A percentile compares a stretch with the other conserved stretches of the same genome.
Evolutionary conservation across 139 green algal genomes (phyloP).

Genomic region (Micractinium sp.): DNA sequence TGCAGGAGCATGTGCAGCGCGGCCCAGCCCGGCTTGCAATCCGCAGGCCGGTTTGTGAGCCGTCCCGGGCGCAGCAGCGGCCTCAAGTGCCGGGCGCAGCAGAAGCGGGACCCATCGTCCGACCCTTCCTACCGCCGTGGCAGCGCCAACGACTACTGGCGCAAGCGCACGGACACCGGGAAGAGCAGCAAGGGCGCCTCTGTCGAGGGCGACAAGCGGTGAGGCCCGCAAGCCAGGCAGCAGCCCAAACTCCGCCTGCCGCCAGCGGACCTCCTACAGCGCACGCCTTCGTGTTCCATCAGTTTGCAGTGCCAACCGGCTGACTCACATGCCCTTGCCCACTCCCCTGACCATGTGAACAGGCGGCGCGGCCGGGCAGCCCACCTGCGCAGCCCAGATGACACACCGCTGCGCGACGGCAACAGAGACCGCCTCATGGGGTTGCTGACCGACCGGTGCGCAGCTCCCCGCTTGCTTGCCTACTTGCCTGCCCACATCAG

Average conservation of each 20-base stretch:
- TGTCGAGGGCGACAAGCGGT: not conserved
- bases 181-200: constrained; percentile 1
- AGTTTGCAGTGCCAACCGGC: no score
- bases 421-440: constrained; percentile 86
- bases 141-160: not conserved
- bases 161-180: constrained; percentile 1
- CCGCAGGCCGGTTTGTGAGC: no score
- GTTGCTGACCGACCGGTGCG: constrained; percentile 72
- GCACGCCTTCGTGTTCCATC: not conserved
- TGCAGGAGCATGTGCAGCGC: no score
- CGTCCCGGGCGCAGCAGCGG: no score
- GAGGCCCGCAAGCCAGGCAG: not conserved
- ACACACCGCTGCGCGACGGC: constrained; percentile 82
- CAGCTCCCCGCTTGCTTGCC: no score
- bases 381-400: constrained; percentile 58
- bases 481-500: no score
- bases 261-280: not conserved
- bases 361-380: constrained; percentile 12
- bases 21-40: no score
- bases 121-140: no score
- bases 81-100: no score
- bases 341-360: not conserved
- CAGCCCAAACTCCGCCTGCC: not conserved
- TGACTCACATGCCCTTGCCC: not conserved
- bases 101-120: no score